Percentiles rank a stretch among this genome's conserved stretches.
Evolutionary conservation across 306 rosid species (phyloP).

Genomic region (Carpinus fangiana): DNA sequence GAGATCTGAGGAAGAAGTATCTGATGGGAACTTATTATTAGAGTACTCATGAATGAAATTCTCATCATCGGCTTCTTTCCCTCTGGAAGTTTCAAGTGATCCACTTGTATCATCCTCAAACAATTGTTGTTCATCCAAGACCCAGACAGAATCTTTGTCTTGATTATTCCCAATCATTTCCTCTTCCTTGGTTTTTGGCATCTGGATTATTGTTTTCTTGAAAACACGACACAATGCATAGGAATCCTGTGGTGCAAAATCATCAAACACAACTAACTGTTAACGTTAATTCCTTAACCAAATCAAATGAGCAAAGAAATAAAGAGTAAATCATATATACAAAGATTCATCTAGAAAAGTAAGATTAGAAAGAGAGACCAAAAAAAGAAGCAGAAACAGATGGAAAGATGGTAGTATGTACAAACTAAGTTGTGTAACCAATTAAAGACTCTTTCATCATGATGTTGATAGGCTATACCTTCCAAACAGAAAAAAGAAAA

Average conservation of each 20-base stretch:
- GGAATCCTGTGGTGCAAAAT: constrained; percentile 60
- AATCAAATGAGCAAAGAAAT: constrained; percentile 6
- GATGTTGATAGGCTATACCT: constrained; percentile 49
- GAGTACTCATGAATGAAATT: constrained; percentile 41
- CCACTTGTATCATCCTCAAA: constrained; percentile 50
- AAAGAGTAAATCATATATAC: constrained; percentile 23
- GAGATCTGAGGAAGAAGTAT: constrained; percentile 89
- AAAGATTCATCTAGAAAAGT: constrained; percentile 22
- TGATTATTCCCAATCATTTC: background rate
- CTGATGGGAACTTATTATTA: constrained; percentile 44
- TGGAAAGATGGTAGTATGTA: constrained; percentile 44
- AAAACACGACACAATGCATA: constrained; percentile 88
- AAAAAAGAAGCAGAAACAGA: constrained; percentile 31
- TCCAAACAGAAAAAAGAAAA: constrained; percentile 30
- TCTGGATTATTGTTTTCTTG: constrained; percentile 65
- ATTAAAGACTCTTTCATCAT: constrained; percentile 54
- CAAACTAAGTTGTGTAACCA: constrained; percentile 41
- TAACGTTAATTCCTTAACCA: constrained; percentile 2
- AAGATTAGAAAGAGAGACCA: constrained; percentile 28
- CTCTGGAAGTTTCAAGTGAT: constrained; percentile 44
- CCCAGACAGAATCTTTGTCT: constrained; percentile 35
- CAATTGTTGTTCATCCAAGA: constrained; percentile 34
- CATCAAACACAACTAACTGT: background rate
- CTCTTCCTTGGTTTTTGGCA: constrained; percentile 41
- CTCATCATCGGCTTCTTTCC: constrained; percentile 43